Base-by-base conservation (phyloP, 345 rosid genomes). In the Arabidopsis thaliana region DNA sequence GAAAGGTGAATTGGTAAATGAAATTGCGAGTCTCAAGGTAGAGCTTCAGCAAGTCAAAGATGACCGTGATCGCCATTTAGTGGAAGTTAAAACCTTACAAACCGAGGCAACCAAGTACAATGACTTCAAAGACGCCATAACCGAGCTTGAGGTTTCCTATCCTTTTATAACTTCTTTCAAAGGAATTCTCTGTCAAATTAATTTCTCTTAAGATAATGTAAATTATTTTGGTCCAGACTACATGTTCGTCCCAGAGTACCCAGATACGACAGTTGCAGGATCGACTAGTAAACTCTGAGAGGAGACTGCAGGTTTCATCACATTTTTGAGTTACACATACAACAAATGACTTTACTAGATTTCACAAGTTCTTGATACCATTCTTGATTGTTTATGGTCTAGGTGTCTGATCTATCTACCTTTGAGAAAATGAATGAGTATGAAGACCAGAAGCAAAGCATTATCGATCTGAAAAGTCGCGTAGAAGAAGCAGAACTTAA, bases 401-500 rank as follows among this genome's bases (percentile, higher is more conserved):
- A 95, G 99, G 85, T 79, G 69, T 95, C 88, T 71, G 97, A 89
- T 81, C 42, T 87, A 80, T 83, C 97, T 20, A 88, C 83, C 61
- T 78, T 85, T 79, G 93, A 90, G 89, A 89, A 87, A 66, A 87
- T 84, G 76, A 74, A 82, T 30, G 99, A 89, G 74, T 90, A 83
- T 77, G 90, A 89, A 76, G 89, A 75, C 40, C 97, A 90, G 81
- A 90, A 82, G 78, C 79, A 84, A 71, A 88, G 90, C 60, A 82
- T 90, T 20, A 66, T 71, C n/a, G 92, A 90, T 64, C 83, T 95
- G 65, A 91, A 82, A 71, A 82, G 62, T 59, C 88, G 82, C 24
- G 60, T 95, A 59, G 93, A 87, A 69, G 97, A 92, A 79, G 93
- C 97, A 42, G 99, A 95, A 73, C 81, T 74, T 76, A 95, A 95